Evolutionary conservation across 768 basidiomycete genomes (phyloP).

Genomic region (Fibroporia radiculosa): DNA sequence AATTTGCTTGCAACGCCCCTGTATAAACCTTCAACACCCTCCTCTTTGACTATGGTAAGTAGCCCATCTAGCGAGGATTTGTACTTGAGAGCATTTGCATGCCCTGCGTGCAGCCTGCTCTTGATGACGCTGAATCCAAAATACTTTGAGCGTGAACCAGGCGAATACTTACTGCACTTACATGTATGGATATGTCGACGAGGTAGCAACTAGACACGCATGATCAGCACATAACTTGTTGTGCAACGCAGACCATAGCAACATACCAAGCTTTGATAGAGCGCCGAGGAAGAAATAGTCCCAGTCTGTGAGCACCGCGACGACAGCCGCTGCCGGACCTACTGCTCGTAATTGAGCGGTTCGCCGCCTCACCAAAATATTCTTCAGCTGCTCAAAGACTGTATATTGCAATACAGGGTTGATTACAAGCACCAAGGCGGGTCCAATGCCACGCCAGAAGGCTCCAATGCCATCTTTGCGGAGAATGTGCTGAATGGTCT

Average conservation of each 20-base stretch:
- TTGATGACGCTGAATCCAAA: slow-evolving; percentile 52
- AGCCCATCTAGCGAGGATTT: slow-evolving; percentile 72
- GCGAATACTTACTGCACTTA: slow-evolving; percentile 24
- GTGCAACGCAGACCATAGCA: not conserved
- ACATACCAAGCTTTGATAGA: slow-evolving; percentile 74
- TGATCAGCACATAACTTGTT: not conserved
- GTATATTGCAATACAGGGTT: slow-evolving; percentile 97
- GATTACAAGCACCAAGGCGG: slow-evolving; percentile 86
- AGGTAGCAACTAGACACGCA: slow-evolving; percentile 31
- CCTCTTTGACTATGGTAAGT: slow-evolving; percentile 67
- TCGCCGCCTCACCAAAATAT: slow-evolving; percentile 59
- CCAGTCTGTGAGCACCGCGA: slow-evolving; percentile 57
- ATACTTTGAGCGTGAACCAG: not conserved
- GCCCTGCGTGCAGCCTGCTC: slow-evolving; percentile 71
- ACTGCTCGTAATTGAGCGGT: slow-evolving; percentile 43
- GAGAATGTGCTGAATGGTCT: slow-evolving; percentile 63
- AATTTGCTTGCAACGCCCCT: slow-evolving; percentile 85
- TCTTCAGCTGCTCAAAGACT: slow-evolving; percentile 93
- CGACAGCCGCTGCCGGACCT: slow-evolving; percentile 32
- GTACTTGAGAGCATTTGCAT: slow-evolving; percentile 60
- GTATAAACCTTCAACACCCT: slow-evolving; percentile 81
- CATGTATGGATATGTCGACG: slow-evolving; percentile 71
- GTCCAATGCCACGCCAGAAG: slow-evolving; percentile 90
- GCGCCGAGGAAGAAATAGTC: slow-evolving; percentile 97
- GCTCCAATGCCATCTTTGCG: slow-evolving; percentile 70